These are phyloP conservation scores for Arachnomyces sp. DNA, from an alignment of 2,329 filamentous ascomycete genomes.

Conservation along the genomic window DNA sequence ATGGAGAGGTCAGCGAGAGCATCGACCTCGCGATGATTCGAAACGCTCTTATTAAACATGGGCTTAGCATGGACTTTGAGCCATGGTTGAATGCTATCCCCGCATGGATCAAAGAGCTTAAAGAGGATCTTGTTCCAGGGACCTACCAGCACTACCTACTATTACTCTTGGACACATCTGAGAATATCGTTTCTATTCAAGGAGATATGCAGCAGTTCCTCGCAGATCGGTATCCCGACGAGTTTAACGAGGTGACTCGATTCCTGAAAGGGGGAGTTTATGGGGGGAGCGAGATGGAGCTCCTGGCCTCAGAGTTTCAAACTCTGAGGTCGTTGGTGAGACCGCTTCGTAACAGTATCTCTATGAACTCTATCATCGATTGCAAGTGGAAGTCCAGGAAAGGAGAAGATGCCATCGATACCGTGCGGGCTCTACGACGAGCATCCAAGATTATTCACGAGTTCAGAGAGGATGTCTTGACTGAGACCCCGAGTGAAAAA, in stretches of 20 bases:
- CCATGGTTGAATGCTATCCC: slow-evolving; percentile 8
- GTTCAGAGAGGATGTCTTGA: slow-evolving; percentile 16
- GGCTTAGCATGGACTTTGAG: too few species aligned
- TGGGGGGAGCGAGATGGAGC: slow-evolving; percentile 12
- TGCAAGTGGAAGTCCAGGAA: slow-evolving; percentile 10
- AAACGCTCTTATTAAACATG: too few species aligned
- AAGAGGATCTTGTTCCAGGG: slow-evolving; percentile 12
- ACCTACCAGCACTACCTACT: slow-evolving; percentile 19
- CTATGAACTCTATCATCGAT: slow-evolving; percentile 12
- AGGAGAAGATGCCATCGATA: slow-evolving; percentile 1
- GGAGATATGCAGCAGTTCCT: slow-evolving; percentile 56
- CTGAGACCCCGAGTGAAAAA: slow-evolving; percentile 7
- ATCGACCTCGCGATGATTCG: too few species aligned
- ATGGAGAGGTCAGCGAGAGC: not conserved
- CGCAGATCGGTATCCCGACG: slow-evolving; percentile 33
- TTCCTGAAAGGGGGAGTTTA: slow-evolving; percentile 2
- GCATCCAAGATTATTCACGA: slow-evolving; percentile 15
- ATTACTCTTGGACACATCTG: slow-evolving; percentile 32
- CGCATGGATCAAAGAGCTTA: slow-evolving; percentile 6
- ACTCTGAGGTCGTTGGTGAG: slow-evolving; percentile 17
- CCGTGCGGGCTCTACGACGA: slow-evolving; percentile 13
- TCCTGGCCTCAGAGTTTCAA: slow-evolving; percentile 16
- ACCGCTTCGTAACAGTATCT: slow-evolving; percentile 14
- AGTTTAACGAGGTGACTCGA: not conserved
- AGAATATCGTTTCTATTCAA: slow-evolving; percentile 57